Evolutionary conservation across 2,329 filamentous ascomycete genomes (phyloP).

Genomic region (Cladophialophora bantiana): DNA sequence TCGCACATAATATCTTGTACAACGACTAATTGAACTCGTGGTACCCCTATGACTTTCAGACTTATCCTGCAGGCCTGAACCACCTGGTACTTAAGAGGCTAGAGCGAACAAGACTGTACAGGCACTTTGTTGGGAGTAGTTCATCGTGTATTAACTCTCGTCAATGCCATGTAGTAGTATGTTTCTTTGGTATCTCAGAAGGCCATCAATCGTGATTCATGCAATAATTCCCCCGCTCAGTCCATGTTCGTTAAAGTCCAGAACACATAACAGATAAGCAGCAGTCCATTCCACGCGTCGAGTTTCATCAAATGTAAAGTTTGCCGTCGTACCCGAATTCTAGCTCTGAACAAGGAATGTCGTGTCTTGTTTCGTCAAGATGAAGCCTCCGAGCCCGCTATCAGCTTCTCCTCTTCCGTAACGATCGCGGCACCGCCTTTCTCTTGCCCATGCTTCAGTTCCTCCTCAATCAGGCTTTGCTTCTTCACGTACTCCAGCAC

Average conservation of each 20-base stretch:
- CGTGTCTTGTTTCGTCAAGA: neutral
- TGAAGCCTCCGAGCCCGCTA: neutral
- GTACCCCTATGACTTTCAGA: neutral
- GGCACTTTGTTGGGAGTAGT: neutral
- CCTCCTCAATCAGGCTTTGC: constrained; percentile 75
- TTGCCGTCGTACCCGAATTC: neutral
- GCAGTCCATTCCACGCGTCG: neutral
- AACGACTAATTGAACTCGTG: neutral
- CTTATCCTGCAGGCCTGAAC: neutral
- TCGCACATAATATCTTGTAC: neutral
- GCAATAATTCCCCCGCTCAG: neutral
- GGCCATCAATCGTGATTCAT: neutral
- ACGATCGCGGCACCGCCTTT: constrained; percentile 1
- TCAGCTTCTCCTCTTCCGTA: neutral
- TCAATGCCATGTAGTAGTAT: neutral
- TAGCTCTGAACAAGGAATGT: neutral
- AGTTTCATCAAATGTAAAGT: neutral
- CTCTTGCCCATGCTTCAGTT: constrained; percentile 46
- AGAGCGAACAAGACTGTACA: neutral
- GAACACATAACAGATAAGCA: neutral
- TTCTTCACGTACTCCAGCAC: constrained; percentile 79
- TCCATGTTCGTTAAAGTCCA: neutral
- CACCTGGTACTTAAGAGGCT: neutral
- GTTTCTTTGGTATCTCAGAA: neutral
- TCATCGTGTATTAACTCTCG: constrained; percentile 2